phyloP scores from a whole-genome alignment of 1,284 basidiomycete species.

The Agroathelia rolfsii region DNA sequence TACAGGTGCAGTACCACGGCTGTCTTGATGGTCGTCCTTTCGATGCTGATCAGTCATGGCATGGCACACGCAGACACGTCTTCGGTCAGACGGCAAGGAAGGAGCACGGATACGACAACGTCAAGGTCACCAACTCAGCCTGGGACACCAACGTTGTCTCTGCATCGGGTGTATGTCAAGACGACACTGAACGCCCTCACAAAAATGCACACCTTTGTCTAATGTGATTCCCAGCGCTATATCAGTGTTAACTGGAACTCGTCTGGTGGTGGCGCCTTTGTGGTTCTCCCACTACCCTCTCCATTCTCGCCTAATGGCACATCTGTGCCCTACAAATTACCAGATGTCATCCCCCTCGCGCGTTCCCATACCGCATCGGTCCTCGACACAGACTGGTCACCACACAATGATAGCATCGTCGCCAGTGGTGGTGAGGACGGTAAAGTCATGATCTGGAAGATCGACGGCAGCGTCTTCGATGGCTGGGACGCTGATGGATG shows the following conservation, averaged over 20 bases:
- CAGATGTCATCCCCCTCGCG: slow-evolving; percentile 88
- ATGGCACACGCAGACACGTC: slow-evolving; percentile 57
- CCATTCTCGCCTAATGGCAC: slow-evolving; percentile 50
- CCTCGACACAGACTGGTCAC: slow-evolving; percentile 97
- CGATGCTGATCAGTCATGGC: too few relatives aligned
- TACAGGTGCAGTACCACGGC: too few relatives aligned
- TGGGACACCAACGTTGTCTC: slow-evolving; percentile 96
- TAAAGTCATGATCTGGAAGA: slow-evolving; percentile 85
- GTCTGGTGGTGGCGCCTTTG: slow-evolving; percentile 93
- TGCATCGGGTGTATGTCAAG: slow-evolving; percentile 63
- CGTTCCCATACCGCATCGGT: slow-evolving; percentile 78
- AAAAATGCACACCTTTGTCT: slow-evolving; percentile 5
- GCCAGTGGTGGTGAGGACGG: slow-evolving; percentile 92
- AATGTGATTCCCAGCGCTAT: slow-evolving; percentile 48
- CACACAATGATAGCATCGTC: slow-evolving; percentile 86
- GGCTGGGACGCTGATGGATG: slow-evolving; percentile 84
- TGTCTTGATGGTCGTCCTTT: too few relatives aligned
- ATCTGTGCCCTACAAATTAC: slow-evolving; percentile 70
- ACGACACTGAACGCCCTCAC: slow-evolving; percentile 5
- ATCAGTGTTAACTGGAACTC: slow-evolving; percentile 92
- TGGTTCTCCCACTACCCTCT: slow-evolving; percentile 78
- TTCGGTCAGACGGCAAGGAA: slow-evolving; percentile 82
- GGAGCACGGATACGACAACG: slow-evolving; percentile 80
- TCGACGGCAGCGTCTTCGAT: slow-evolving; percentile 62
- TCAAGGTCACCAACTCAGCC: slow-evolving; percentile 82